Conservation (phyloP, 2,329 filamentous ascomycete species). For the Fusarium neocosmosporiellum region DNA sequence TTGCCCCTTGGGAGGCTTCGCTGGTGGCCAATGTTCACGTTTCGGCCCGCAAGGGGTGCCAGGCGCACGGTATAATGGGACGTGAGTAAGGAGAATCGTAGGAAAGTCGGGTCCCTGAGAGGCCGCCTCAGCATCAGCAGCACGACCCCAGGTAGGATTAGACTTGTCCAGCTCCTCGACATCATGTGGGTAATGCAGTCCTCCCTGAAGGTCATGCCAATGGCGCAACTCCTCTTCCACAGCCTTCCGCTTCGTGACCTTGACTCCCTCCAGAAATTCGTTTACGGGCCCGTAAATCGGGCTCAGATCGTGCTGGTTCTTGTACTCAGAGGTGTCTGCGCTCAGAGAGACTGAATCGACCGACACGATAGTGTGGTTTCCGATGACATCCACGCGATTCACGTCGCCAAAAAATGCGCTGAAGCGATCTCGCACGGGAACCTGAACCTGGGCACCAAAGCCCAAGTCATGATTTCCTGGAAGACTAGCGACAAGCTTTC, state of each 20-base stretch:
- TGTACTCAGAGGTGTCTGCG: slow-evolving; percentile 69
- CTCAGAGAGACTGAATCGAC: slow-evolving; percentile 90
- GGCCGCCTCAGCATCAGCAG: slow-evolving; percentile 53
- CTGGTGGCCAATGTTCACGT: slow-evolving; percentile 85
- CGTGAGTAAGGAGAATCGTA: slow-evolving; percentile 89
- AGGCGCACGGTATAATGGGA: slow-evolving; percentile 84
- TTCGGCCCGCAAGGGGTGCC: slow-evolving; percentile 89
- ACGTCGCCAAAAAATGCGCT: slow-evolving; percentile 88
- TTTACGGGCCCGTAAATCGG: slow-evolving; percentile 81
- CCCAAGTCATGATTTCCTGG: slow-evolving; percentile 97
- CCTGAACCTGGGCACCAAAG: slow-evolving; percentile 86
- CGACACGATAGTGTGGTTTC: slow-evolving; percentile 95
- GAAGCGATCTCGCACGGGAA: slow-evolving; percentile 84
- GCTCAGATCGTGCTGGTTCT: slow-evolving; percentile 61
- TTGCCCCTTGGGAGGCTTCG: slow-evolving; percentile 70
- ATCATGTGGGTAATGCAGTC: slow-evolving; percentile 66
- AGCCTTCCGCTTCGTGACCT: slow-evolving; percentile 72
- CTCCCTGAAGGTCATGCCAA: slow-evolving; percentile 69
- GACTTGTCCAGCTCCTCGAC: slow-evolving; percentile 68
- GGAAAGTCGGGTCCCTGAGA: slow-evolving; percentile 74
- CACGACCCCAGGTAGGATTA: slow-evolving; percentile 41
- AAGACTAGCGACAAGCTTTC: slow-evolving; percentile 84
- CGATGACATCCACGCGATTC: slow-evolving; percentile 91
- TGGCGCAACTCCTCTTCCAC: slow-evolving; percentile 75
- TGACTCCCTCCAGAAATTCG: slow-evolving; percentile 78